Evolutionary conservation across 2,329 filamentous ascomycete species (phyloP).

Genomic region (Lasiodiplodia hormozganensis): DNA sequence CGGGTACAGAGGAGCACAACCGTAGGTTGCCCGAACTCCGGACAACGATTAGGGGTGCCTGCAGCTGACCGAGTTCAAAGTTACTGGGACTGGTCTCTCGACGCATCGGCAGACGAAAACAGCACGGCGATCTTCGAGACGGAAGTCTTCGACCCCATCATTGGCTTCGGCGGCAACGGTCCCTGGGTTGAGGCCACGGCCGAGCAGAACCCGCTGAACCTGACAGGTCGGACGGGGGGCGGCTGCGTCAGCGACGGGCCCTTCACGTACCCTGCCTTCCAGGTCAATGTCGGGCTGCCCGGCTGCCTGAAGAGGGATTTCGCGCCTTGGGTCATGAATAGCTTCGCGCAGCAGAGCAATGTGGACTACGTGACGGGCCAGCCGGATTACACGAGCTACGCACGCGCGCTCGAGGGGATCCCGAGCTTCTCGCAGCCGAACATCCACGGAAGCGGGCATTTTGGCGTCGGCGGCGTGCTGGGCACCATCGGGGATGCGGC

Average conservation of each 20-base stretch:
- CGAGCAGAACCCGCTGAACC: slow-evolving; percentile 36
- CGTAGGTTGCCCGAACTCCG: slow-evolving; percentile 51
- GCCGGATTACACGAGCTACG: slow-evolving; percentile 40
- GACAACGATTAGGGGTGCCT: not conserved
- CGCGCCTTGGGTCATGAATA: slow-evolving; percentile 37
- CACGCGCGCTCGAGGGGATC: slow-evolving; percentile 37
- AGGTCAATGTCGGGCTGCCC: slow-evolving; percentile 36
- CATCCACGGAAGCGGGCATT: slow-evolving; percentile 46
- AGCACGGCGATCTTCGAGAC: slow-evolving; percentile 60
- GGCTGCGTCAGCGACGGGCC: slow-evolving; percentile 63
- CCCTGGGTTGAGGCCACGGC: slow-evolving; percentile 37
- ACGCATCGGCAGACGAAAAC: not conserved
- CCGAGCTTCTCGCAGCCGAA: slow-evolving; percentile 39
- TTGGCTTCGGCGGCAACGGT: slow-evolving; percentile 47
- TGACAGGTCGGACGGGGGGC: slow-evolving; percentile 53
- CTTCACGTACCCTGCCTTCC: slow-evolving; percentile 48
- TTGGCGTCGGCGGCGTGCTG: slow-evolving; percentile 42
- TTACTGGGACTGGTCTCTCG: slow-evolving; percentile 24
- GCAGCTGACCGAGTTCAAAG: not conserved
- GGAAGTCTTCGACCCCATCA: slow-evolving; percentile 34
- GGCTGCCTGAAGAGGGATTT: slow-evolving; percentile 44
- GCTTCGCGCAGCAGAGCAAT: slow-evolving; percentile 34
- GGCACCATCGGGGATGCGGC: slow-evolving; percentile 43
- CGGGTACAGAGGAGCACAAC: slow-evolving; percentile 50
- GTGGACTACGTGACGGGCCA: slow-evolving; percentile 37